Evolutionary conservation across 306 rosid species (phyloP).

Genomic region (Vicia sativa): DNA sequence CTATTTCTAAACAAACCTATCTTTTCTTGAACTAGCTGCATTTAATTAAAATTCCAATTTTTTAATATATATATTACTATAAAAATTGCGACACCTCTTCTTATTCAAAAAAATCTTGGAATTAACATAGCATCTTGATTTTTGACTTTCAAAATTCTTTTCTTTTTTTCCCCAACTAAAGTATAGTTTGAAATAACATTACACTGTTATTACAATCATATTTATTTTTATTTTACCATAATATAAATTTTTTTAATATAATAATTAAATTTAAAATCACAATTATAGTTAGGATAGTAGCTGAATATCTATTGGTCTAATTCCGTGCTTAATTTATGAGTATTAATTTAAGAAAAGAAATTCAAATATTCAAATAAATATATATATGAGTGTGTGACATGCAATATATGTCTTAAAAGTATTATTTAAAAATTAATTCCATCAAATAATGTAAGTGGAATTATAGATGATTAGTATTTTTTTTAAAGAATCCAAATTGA

Average conservation of each 20-base stretch:
- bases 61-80: neutral
- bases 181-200: no score
- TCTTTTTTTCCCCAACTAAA: no score
- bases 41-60: neutral
- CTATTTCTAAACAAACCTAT: conserved; percentile 61
- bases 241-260: neutral
- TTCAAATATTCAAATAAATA: neutral
- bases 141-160: conserved; percentile 48
- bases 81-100: conserved; percentile 12
- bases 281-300: no score
- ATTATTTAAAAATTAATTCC: conserved; percentile 1
- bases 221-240: neutral
- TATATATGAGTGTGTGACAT: neutral
- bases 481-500: conserved; percentile 25
- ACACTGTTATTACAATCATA: neutral
- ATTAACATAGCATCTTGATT: conserved; percentile 49
- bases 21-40: conserved; percentile 71
- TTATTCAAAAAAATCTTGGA: conserved; percentile 53
- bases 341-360: no score
- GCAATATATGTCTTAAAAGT: neutral
- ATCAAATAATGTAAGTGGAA: conserved; percentile 18
- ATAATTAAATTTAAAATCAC: neutral
- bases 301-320: no score
- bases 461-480: neutral
- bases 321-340: no score